Evolutionary conservation across 73 alveolate species (phyloP).

Genomic region (Paramecium tetraurelia): DNA sequence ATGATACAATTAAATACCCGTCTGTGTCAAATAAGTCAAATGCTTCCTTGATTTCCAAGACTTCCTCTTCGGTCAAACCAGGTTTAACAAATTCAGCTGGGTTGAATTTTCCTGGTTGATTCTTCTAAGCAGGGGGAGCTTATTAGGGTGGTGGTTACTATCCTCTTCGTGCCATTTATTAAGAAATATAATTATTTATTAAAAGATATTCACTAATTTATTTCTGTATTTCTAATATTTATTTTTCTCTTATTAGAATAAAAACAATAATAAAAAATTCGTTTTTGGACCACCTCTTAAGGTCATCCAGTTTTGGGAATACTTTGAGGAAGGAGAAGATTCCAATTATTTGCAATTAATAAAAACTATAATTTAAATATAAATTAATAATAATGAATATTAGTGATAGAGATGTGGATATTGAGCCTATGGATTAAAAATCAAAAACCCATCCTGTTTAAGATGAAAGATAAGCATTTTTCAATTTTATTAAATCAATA

Average conservation of each 20-base stretch:
- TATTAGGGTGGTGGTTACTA: slow-evolving; percentile 2
- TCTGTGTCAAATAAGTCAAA: slow-evolving; percentile 82
- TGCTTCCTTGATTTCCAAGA: slow-evolving; percentile 91
- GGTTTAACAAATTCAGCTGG: slow-evolving; percentile 54
- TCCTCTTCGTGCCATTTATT: not conserved
- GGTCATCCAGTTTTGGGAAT: not conserved
- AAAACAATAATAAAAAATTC: not conserved
- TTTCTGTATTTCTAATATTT: not conserved
- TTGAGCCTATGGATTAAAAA: not conserved
- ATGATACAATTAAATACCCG: slow-evolving; percentile 54
- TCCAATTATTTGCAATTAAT: not conserved
- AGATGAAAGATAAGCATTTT: not conserved
- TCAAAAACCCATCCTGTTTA: not conserved
- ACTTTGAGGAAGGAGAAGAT: not conserved
- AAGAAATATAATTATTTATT: not conserved
- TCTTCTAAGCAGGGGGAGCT: not conserved
- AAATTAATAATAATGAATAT: not conserved
- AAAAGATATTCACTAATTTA: not conserved
- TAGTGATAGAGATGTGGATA: not conserved
- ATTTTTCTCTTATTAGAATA: not conserved
- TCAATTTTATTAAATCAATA: not conserved
- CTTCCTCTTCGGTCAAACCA: slow-evolving; percentile 92
- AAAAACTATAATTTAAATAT: not conserved
- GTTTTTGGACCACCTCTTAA: not conserved
- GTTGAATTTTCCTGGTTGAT: not conserved